Conservation (phyloP, 352 stramenopile genomes). For the Phytophthora capsici region DNA sequence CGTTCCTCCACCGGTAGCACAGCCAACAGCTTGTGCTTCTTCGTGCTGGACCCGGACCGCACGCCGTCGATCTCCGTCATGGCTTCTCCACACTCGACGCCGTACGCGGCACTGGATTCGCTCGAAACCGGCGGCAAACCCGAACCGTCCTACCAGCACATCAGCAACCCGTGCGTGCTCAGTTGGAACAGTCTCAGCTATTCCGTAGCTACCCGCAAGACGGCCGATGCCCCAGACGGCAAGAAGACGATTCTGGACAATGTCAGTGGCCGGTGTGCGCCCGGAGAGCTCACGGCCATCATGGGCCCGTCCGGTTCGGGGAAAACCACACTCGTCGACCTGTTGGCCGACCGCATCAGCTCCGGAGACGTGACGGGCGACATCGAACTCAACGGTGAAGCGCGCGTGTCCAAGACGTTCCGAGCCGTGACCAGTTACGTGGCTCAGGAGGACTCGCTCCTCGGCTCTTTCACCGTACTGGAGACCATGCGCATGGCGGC, state of each 20-base stretch:
- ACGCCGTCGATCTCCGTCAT: conserved; percentile 17
- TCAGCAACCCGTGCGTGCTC: conserved; percentile 20
- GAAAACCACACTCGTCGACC: conserved; percentile 71
- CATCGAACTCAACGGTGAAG: conserved; percentile 59
- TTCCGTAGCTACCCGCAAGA: not conserved
- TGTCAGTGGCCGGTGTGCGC: conserved; percentile 56
- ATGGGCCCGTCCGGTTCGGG: conserved; percentile 68
- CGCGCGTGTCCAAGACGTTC: conserved; percentile 46
- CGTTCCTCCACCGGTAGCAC: conserved; percentile 27
- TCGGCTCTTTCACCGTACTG: conserved; percentile 69
- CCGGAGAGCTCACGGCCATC: conserved; percentile 67
- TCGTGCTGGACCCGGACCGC: conserved; percentile 26
- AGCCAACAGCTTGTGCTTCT: conserved; percentile 22
- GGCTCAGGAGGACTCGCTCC: conserved; percentile 67
- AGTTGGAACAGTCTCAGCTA: conserved; percentile 26
- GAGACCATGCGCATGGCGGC: conserved; percentile 75
- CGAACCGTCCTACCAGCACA: conserved; percentile 9
- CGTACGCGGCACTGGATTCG: conserved; percentile 11
- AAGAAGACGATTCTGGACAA: conserved; percentile 57
- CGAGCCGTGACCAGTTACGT: conserved; percentile 64
- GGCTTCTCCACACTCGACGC: conserved; percentile 5
- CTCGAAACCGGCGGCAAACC: conserved; percentile 19
- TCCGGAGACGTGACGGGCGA: conserved; percentile 48
- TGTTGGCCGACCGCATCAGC: conserved; percentile 65
- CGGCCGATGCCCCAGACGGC: conserved; percentile 8